Evolutionary conservation across 306 rosid genomes (phyloP), one percentile per base, ranked within the genome.

Genomic region (Urtica urens): DNA sequence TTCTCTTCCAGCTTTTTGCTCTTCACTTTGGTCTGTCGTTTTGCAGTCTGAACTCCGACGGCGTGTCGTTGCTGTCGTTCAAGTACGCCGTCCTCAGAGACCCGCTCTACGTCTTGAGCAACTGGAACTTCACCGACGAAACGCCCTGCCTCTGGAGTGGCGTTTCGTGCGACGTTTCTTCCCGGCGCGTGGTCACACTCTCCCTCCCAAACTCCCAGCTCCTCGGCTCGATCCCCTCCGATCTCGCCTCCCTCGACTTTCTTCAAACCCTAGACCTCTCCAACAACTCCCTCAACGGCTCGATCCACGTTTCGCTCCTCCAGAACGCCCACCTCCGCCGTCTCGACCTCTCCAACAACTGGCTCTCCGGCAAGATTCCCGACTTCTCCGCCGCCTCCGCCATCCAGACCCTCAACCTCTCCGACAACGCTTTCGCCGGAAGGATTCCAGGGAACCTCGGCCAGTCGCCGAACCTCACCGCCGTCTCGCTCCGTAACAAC

Each of bases 381-480:
- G 74, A 62, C 3, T 47, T 2, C 68, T 5, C 9, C 67, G 0
- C 58, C 43, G 59, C 78, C 75, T 22, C 23, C 4, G 8, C 17
- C 27, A 83, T 92, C 5, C 70, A 43, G 44, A 23, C 38, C 43
- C 87, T 92, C 25, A 78, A 82, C 39, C 84, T 92, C 25, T 92
- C 99, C 9, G 92, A 86, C 55, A 92, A 92, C 65, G 72, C 79
- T 44, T 72, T 92, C 57, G 73, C 62, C 40, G 99, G 96, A 55
- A 77, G 69, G 3, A 6, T 92, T 0, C 99, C 96, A 2, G 1
- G 43, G 11, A 60, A 49, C 46, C 66, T 92, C 1, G 57, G 72
- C 6, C 51, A 62, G 58, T 39, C 85, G 68, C 59, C 20, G 3
- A 79, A 63, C 53, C 65, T 92, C 24, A 77, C 70, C 0, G 37